Base-by-base conservation (phyloP, 257 asterid species). In the Solanum peruvianum region DNA sequence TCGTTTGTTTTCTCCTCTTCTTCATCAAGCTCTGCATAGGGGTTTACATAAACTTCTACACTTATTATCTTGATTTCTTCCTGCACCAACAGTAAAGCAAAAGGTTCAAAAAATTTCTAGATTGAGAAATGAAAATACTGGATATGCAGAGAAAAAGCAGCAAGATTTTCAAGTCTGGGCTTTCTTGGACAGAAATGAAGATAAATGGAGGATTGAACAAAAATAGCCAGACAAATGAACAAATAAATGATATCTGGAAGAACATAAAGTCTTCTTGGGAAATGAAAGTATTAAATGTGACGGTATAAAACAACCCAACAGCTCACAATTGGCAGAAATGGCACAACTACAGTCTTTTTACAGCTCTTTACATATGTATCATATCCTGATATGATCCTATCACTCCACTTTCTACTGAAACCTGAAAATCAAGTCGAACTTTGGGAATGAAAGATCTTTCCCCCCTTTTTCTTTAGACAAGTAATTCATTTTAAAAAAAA, bases 51-150 rank as follows among this genome's bases (percentile, higher is more conserved):
- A 15, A 97, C 93, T 84, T 96, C 98, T 2, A 90, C 92, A 62
- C 93, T 92, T 70, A 91, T 92, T 86, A 96, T 95, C 98, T 96
- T 97, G 90, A 97, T 93, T 86, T 95, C 99, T 89, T 95, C 98
- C 99, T 96, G 92, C 88, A 91, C n/a, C 86, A 82, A 88, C 13
- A 91, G 82, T 83, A 80, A 9, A 84, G 75, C 23, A 47, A 56
- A 76, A 35, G 73, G 31, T 37, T 31, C 21, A 49, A 47, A 29
- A 45, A 6, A 49, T 9, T 49, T 29, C 45, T 3, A 29, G 29
- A 16, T 47, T 16, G 29, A 47, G 67, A 80, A 80, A 80, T 47
- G 25, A 27, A 27, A 47, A 80, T 62, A 25, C 64, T 45, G 39
- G 0, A 77, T 25, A 41, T 6, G 1, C 84, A 25, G 64, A 5